Evolutionary conservation across 2,329 filamentous ascomycete species (phyloP).

Genomic region (Arachnopeziza araneosa): DNA sequence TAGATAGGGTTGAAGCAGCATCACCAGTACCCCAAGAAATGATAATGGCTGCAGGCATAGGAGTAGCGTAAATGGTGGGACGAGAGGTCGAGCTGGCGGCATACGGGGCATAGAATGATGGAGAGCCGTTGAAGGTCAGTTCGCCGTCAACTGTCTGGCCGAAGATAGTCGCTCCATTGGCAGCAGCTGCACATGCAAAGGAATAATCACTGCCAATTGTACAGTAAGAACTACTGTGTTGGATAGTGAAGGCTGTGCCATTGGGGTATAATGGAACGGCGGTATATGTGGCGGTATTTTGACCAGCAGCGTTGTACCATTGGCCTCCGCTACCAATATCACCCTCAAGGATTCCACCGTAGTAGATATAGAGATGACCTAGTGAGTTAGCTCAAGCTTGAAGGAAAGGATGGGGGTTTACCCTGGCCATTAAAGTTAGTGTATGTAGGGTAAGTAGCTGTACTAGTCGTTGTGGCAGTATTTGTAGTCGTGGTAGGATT

Average conservation of each 20-base stretch:
- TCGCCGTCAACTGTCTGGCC: not conserved
- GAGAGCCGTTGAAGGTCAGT: not conserved
- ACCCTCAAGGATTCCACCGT: not conserved
- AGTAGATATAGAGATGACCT: not conserved
- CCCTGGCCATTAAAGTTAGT: conserved; percentile 2
- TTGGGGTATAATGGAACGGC: not conserved
- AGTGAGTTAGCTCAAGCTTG: not conserved
- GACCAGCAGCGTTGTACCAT: conserved; percentile 2
- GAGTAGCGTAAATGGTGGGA: not conserved
- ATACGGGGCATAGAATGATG: not conserved
- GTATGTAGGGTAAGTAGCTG: not conserved
- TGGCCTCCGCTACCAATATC: conserved; percentile 1
- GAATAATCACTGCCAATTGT: conserved; percentile 1
- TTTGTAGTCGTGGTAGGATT: not conserved
- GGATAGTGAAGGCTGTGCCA: not conserved
- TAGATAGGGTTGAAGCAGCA: not conserved
- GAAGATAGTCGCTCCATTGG: not conserved
- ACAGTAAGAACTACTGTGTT: not conserved
- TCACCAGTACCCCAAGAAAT: conserved; percentile 1
- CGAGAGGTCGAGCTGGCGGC: not conserved
- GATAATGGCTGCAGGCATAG: not conserved
- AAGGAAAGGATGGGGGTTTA: not conserved
- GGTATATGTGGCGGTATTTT: conserved; percentile 1
- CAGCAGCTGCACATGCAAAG: not conserved
- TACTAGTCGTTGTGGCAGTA: not conserved